These are phyloP conservation scores for Flagelloscypha sp. DNA, from an alignment of 768 basidiomycete species.

Conservation along the genomic window DNA sequence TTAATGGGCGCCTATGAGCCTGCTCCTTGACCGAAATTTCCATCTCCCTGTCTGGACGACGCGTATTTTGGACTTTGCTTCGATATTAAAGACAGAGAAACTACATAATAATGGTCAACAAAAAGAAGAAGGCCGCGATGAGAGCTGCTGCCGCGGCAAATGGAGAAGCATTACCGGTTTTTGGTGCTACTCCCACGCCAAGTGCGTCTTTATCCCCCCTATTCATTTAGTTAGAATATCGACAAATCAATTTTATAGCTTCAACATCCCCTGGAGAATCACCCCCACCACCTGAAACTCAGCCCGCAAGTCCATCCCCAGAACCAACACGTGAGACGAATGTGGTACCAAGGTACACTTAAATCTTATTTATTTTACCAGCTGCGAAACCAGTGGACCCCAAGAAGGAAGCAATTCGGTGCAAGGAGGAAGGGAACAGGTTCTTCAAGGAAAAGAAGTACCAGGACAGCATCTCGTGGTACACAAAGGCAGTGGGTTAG, in stretches of 20 bases:
- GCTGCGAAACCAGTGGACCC: conserved; percentile 28
- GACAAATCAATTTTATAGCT: background rate
- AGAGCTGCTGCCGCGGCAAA: conserved; percentile 3
- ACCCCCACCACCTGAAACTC: conserved; percentile 9
- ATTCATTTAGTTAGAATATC: background rate
- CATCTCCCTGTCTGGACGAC: too few relatives aligned
- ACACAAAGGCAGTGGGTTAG: conserved; percentile 68
- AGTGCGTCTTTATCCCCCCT: too few relatives aligned
- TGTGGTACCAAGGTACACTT: too few relatives aligned
- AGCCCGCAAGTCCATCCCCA: too few relatives aligned
- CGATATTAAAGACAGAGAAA: too few relatives aligned
- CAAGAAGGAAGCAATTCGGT: conserved; percentile 43
- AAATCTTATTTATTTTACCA: too few relatives aligned
- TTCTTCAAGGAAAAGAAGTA: conserved; percentile 64
- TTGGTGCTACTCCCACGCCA: too few relatives aligned
- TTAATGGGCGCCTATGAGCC: too few relatives aligned
- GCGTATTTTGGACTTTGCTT: too few relatives aligned
- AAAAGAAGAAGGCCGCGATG: conserved; percentile 3
- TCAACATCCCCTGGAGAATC: conserved; percentile 1
- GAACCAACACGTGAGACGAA: too few relatives aligned
- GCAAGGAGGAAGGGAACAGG: conserved; percentile 69
- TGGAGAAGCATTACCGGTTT: background rate
- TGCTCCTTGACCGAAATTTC: too few relatives aligned
- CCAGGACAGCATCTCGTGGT: conserved; percentile 61
- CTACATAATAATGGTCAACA: conserved; percentile 6